Base-by-base conservation (phyloP, 2,329 filamentous ascomycete genomes). In the Botrytis aclada region DNA sequence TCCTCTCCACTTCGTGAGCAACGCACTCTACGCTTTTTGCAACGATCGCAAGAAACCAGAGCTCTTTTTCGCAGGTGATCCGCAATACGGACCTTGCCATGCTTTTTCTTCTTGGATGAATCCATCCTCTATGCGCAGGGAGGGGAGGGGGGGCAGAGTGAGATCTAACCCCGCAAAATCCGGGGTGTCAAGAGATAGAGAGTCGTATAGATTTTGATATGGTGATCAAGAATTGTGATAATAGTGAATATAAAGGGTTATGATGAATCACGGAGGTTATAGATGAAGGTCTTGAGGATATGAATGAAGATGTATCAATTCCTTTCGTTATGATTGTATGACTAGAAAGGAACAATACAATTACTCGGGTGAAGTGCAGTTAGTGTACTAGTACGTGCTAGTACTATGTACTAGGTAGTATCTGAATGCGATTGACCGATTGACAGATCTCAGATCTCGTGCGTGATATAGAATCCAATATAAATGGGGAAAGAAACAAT, bases 11-110 rank as follows among this genome's bases (percentile, higher is more conserved):
- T 74, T n/a, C 80, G 80, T 20, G 79, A 75, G 67, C 81, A 83
- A 20, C 81, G 81, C 71, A 82, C 81, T 61, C 81, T 77, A 61
- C 81, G 75, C 72, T 80, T 80, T 75, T 82, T 83, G 75, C 81
- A 83, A 34, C 80, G 79, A 69, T 83, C 81, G 70, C 81, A 83
- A 69, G 80, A 82, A 29, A 82, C 79, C 45, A 81, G 77, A 22
- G 81, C 79, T 67, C 81, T 75, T 72, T 81, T 78, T n/a, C 81
- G 77, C 37, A 81, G 78, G 45, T 81, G 78, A 41, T 77, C 79
- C 4, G 81, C 80, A 47, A 82, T 80, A n/a, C 81, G 80, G 16
- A 79, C 78, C 76, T 79, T 81, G 61, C 77, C 76, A 39, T 76
- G 69, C 75, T 78, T 79, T 72, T 79, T 80, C 34, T 45, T 72